Base-by-base conservation (phyloP, 140 eudicot species). In the Stevia rebaudiana region DNA sequence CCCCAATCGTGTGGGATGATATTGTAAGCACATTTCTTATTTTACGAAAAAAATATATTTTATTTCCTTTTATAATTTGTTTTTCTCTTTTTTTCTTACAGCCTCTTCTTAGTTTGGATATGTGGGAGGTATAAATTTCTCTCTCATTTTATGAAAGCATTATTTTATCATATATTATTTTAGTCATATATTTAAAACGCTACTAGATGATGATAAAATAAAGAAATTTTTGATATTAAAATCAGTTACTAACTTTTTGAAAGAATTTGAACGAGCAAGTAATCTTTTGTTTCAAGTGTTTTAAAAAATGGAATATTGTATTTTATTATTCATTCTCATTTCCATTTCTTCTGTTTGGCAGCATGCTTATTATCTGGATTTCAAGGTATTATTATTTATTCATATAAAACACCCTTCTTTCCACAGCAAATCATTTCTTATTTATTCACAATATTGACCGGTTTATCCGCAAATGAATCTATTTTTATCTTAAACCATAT, bases 331-430 rank as follows among this genome's bases (percentile, higher is more conserved):
- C 30, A 2, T 65, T 41, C 68, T 71, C 19, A 71, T 59, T 37
- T 24, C 23, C 23, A 13, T 66, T 66, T 74, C 68, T 68, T 61
- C 31, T 75, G 9, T 57, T 67, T 74, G 81, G 87, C 94, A 92
- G 98, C 98, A 92, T 77, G 89, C 98, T 67, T 92, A 92, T 76
- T 92, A 92, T 77, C 61, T 88, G 90, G 98, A 92, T 74, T 81
- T 80, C 82, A 81, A 85, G 95, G 98, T 91, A 74, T 10, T 43
- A 54, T 19, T 63, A 33, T 15, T 49, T 61, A n/a, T n/a, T n/a
- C 39, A 23, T 49, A 65, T n/a, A 12, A 28, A 76, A 36, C 40
- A 25, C 8, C 19, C 55, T 17, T 66, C 53, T 71, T 48, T 23
- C 41, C 16, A 6, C 50, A 19, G 33, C 47, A 50, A 40, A 31